These are phyloP conservation scores for Aureobasidium vineae DNA, from an alignment of 2,329 filamentous ascomycete genomes.

Conservation along the genomic window DNA sequence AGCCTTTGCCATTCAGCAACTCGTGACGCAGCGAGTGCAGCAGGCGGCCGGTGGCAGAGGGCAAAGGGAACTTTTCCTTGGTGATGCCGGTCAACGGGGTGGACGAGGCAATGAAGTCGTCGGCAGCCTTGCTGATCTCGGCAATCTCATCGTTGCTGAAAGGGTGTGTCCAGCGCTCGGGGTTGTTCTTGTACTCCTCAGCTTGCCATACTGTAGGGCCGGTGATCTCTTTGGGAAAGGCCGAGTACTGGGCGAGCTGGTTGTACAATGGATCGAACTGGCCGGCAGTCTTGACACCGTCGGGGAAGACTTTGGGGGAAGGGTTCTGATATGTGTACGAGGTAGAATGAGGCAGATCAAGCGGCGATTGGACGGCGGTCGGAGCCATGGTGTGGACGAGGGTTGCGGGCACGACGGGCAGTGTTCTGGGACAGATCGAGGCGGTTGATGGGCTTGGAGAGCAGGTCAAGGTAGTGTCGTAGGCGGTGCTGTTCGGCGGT, in stretches of 20 bases:
- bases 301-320: constrained; percentile 56
- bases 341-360: constrained; percentile 25
- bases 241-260: constrained; percentile 62
- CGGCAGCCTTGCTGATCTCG: constrained; percentile 65
- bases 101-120: constrained; percentile 64
- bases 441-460: constrained; percentile 28
- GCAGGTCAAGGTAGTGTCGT: constrained; percentile 26
- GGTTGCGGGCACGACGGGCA: not conserved
- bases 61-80: constrained; percentile 62
- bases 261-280: constrained; percentile 69
- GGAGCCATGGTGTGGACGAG: constrained; percentile 27
- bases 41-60: constrained; percentile 52
- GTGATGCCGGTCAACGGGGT: constrained; percentile 70
- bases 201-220: constrained; percentile 72
- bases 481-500: constrained; percentile 29
- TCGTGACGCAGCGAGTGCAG: constrained; percentile 60
- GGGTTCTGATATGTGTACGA: constrained; percentile 34
- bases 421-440: constrained; percentile 25
- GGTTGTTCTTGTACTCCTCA: constrained; percentile 61
- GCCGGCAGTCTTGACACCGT: constrained; percentile 66
- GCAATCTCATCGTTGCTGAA: constrained; percentile 65
- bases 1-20: constrained; percentile 80
- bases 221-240: constrained; percentile 68
- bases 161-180: constrained; percentile 69
- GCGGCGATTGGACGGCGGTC: constrained; percentile 28